phyloP scores from a whole-genome alignment of 345 rosid genomes.

The Tarenaya hassleriana region DNA sequence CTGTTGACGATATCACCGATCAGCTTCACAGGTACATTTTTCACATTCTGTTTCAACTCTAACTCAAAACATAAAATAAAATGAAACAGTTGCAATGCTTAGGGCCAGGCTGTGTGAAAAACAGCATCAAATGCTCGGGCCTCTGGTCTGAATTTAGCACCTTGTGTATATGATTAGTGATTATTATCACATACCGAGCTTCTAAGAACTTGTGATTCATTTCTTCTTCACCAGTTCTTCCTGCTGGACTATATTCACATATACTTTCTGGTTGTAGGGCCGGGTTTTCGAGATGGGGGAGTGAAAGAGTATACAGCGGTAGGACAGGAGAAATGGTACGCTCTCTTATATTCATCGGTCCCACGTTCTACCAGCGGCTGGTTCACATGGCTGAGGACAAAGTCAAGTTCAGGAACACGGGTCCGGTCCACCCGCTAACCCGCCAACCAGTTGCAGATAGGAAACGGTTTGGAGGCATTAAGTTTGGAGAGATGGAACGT shows the following conservation, averaged over 20 bases:
- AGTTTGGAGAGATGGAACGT: constrained; percentile 90
- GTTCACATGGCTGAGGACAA: constrained; percentile 90
- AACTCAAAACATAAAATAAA: too few relatives aligned
- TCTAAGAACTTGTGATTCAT: not conserved
- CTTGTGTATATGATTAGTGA: too few relatives aligned
- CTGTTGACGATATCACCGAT: constrained; percentile 59
- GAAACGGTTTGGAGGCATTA: constrained; percentile 78
- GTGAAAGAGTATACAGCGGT: constrained; percentile 72
- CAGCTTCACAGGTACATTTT: constrained; percentile 73
- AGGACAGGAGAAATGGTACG: constrained; percentile 67
- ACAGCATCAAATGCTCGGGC: not conserved
- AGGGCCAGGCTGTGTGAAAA: not conserved
- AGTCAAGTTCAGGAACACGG: constrained; percentile 87
- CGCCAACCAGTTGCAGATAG: constrained; percentile 86
- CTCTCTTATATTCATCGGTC: constrained; percentile 77
- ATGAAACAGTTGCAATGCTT: not conserved
- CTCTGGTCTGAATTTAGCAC: not conserved
- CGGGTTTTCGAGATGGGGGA: constrained; percentile 87
- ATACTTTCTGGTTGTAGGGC: constrained; percentile 41
- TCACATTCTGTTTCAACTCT: not conserved
- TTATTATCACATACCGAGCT: too few relatives aligned
- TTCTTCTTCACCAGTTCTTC: not conserved
- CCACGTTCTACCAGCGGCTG: constrained; percentile 81
- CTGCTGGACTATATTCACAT: constrained; percentile 1
- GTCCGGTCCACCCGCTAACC: constrained; percentile 89